phyloP scores from a whole-genome alignment of 169 alveolate genomes.

The Plasmodium falciparum region DNA sequence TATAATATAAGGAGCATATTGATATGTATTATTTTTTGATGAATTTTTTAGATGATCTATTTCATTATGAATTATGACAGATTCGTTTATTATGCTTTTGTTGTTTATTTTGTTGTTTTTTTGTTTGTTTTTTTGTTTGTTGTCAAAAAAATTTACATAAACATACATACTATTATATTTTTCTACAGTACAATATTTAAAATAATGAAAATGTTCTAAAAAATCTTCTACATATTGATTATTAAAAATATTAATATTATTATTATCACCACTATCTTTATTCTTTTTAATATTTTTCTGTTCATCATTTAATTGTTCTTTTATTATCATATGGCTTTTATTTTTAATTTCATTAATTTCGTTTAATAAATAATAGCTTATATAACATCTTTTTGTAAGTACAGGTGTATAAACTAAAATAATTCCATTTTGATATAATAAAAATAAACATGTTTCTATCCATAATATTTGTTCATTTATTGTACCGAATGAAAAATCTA shows the following conservation, averaged over 20 bases:
- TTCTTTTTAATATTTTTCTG: too few species aligned
- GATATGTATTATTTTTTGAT: too few species aligned
- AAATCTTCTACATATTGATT: slow-evolving; percentile 35
- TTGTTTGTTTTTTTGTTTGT: background rate
- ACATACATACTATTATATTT: slow-evolving; percentile 24
- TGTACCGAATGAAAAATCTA: slow-evolving; percentile 59
- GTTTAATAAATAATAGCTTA: slow-evolving; percentile 33
- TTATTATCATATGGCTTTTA: background rate
- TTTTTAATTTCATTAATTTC: slow-evolving; percentile 28
- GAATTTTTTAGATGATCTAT: too few species aligned
- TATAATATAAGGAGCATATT: slow-evolving; percentile 44
- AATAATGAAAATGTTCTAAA: slow-evolving; percentile 25
- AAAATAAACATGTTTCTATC: slow-evolving; percentile 62
- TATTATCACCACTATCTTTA: too few species aligned
- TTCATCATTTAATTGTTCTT: background rate
- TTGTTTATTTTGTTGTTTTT: too few species aligned
- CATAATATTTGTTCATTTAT: slow-evolving; percentile 37
- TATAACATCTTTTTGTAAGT: slow-evolving; percentile 32
- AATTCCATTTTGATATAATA: slow-evolving; percentile 34
- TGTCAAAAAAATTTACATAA: slow-evolving; percentile 1
- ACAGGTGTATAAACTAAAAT: slow-evolving; percentile 65
- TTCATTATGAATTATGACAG: too few species aligned
- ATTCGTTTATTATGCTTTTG: too few species aligned
- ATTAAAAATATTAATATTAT: background rate
- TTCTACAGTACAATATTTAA: slow-evolving; percentile 17